These are phyloP conservation scores for Pyrenochaeta sp. DNA, from an alignment of 2,329 filamentous ascomycete species.

Conservation along the genomic window DNA sequence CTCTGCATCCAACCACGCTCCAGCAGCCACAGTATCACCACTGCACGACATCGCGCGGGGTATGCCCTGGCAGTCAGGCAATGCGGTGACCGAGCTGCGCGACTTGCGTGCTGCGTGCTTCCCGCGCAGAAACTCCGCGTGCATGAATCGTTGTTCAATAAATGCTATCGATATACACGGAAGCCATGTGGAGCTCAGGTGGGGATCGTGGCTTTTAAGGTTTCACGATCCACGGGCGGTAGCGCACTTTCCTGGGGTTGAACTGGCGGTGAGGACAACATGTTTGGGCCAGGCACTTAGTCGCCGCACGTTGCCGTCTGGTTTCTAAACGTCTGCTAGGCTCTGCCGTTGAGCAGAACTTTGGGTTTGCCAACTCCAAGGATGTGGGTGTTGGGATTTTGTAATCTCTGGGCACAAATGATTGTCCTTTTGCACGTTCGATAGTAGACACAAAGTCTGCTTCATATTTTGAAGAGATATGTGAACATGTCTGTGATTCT, in stretches of 20 bases:
- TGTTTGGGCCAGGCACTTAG: too few relatives aligned
- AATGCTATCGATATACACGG: constrained; percentile 8
- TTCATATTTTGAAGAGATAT: too few relatives aligned
- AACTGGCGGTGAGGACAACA: constrained; percentile 12
- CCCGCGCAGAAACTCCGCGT: constrained; percentile 5
- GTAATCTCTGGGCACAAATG: too few relatives aligned
- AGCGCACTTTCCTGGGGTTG: constrained; percentile 9
- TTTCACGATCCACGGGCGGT: too few relatives aligned
- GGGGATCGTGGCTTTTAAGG: constrained; percentile 8
- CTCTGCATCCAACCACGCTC: not conserved
- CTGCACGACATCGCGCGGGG: constrained; percentile 24
- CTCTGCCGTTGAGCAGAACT: too few relatives aligned
- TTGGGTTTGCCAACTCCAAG: too few relatives aligned
- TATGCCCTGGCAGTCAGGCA: constrained; percentile 15
- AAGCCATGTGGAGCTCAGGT: constrained; percentile 6
- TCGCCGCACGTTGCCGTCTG: too few relatives aligned
- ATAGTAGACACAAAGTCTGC: too few relatives aligned
- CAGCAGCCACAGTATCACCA: constrained; percentile 18
- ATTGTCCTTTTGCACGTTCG: too few relatives aligned
- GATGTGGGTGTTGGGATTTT: too few relatives aligned
- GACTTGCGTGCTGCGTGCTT: constrained; percentile 1
- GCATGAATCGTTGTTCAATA: constrained; percentile 10
- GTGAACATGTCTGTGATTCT: too few relatives aligned
- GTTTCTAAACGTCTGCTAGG: too few relatives aligned
- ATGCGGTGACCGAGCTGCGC: constrained; percentile 19